Evolutionary conservation across 331 rosid genomes (phyloP).

Genomic region (Quercus lobata): DNA sequence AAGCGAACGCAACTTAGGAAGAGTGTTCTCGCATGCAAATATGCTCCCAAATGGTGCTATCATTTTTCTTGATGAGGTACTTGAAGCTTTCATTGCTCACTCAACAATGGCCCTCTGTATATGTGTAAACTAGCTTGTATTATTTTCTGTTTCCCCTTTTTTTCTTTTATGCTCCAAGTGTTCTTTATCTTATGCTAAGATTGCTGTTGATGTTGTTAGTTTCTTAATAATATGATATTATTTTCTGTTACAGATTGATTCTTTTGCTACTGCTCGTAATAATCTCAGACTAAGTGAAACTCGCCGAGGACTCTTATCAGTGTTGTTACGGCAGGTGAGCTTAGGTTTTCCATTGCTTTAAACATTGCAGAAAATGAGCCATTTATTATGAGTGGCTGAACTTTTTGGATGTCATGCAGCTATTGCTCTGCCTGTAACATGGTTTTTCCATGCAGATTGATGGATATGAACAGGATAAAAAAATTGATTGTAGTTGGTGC

Average conservation of each 20-base stretch:
- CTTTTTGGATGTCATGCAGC: neutral
- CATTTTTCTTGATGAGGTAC: constrained; percentile 86
- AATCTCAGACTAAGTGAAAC: constrained; percentile 23
- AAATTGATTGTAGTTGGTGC: constrained; percentile 90
- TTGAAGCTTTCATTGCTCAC: neutral
- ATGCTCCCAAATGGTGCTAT: constrained; percentile 76
- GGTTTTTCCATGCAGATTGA: constrained; percentile 59
- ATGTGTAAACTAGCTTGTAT: neutral
- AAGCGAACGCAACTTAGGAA: constrained; percentile 80
- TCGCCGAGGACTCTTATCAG: constrained; percentile 85
- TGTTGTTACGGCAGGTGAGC: constrained; percentile 68
- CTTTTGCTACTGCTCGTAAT: constrained; percentile 78
- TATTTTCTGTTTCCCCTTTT: neutral
- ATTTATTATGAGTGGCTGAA: neutral
- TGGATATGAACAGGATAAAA: constrained; percentile 90
- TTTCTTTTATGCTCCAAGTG: neutral
- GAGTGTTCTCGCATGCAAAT: constrained; percentile 77
- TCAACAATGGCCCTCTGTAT: neutral
- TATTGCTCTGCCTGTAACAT: neutral
- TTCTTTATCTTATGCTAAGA: neutral
- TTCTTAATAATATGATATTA: neutral
- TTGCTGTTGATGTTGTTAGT: neutral
- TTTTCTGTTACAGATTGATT: constrained; percentile 51
- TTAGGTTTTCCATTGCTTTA: constrained; percentile 13
- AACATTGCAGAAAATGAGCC: neutral